phyloP scores from a whole-genome alignment of 2,329 filamentous ascomycete genomes.

The Arthrobotrys musiformis region DNA sequence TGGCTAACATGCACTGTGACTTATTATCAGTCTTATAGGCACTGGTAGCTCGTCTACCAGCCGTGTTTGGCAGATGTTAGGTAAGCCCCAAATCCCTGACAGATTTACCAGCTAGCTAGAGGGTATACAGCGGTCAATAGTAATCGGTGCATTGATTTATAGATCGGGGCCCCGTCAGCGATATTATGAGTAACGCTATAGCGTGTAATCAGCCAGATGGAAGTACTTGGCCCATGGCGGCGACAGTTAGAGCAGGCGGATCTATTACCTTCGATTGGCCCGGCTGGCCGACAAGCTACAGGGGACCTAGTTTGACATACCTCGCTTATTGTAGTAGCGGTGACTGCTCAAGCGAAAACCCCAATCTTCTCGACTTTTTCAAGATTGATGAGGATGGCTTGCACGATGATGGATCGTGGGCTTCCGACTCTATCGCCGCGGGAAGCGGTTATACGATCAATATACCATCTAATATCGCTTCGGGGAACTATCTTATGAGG shows the following conservation, averaged over 20 bases:
- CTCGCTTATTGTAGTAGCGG: slow-evolving; percentile 26
- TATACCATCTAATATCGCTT: slow-evolving; percentile 13
- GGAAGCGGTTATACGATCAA: slow-evolving; percentile 24
- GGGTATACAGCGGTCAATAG: too few species aligned
- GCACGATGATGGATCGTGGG: slow-evolving; percentile 28
- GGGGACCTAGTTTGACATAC: slow-evolving; percentile 40
- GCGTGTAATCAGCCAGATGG: slow-evolving; percentile 40
- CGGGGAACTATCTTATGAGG: slow-evolving; percentile 35
- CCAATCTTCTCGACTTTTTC: slow-evolving; percentile 34
- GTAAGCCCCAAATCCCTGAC: not conserved
- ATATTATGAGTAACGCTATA: slow-evolving; percentile 30
- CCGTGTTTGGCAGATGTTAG: slow-evolving; percentile 1
- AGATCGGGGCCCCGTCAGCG: slow-evolving; percentile 22
- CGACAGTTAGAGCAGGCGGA: slow-evolving; percentile 24
- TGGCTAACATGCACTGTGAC: not conserved
- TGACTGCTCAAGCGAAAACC: slow-evolving; percentile 21
- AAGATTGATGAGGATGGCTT: slow-evolving; percentile 43
- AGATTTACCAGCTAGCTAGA: too few species aligned
- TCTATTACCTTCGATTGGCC: slow-evolving; percentile 29
- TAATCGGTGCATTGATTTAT: not conserved
- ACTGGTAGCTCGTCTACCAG: not conserved
- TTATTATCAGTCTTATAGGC: not conserved
- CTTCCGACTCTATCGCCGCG: slow-evolving; percentile 9
- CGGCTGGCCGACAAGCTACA: slow-evolving; percentile 22
- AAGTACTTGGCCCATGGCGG: slow-evolving; percentile 22